Base-by-base conservation (phyloP, 2,329 filamentous ascomycete species). In the Fusarium veterinarium region DNA sequence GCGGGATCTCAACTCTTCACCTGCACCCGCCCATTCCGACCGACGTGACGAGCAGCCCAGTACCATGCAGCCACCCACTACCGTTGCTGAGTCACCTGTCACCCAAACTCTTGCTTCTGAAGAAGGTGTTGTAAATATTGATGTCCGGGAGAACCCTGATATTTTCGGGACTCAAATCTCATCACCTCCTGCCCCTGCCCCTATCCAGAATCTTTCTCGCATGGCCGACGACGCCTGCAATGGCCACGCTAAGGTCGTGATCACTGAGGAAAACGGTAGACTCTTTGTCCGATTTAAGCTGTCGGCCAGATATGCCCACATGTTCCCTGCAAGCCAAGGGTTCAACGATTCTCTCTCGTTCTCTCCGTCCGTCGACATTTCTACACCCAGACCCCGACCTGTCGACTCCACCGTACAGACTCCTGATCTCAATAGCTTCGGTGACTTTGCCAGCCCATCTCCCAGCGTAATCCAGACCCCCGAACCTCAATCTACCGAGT, bases 241-340 rank as follows among this genome's bases (percentile, higher is more conserved):
- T 51, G 79, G 77, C 37, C 68, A 78, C 41, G 79, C 80, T 71
- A 80, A 79, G 40, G 80, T 81, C 69, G 66, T 76, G 45, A 67
- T 81, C 38, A 69, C 57, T 14, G 71, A 78, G 48, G 73, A 79
- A 48, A 76, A 77, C 42, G 79, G 74, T 44, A 75, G 79, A 60
- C 77, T 83, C 41, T 71, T 81, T 61, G 80, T 82, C 67, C 75
- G 80, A 79, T 82, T 82, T 81, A 83, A 83, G 81, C 46, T 83
- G 58, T 79, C 81, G 57, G 67, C 74, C 28, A 64, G 80, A 62
- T 78, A 78, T 60, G 76, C 78, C 31, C 59, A 73, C 40, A 61
- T 80, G 45, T 81, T 83, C 60, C 78, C 80, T 17, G 46, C 67
- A 5, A 79, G 63, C 58, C 78, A 80, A 56, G 78, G 76, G 6